These are phyloP conservation scores for Talaromyces rugulosus DNA, from an alignment of 2,329 filamentous ascomycete genomes.

Conservation along the genomic window DNA sequence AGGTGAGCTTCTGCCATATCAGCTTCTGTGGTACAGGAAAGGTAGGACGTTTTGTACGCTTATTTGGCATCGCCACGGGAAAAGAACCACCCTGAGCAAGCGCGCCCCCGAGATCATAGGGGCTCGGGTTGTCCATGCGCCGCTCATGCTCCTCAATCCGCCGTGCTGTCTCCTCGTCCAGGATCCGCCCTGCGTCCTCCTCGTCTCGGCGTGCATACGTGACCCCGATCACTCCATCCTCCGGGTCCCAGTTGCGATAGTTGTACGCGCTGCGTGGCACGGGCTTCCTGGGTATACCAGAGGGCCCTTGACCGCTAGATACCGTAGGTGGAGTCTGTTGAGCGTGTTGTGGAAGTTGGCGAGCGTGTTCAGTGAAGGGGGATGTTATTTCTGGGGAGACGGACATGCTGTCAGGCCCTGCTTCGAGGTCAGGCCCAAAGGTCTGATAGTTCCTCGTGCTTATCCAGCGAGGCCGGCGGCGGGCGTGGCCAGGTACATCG, in stretches of 20 bases:
- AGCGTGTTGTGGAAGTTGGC: too few relatives aligned
- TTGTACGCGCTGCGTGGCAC: background rate
- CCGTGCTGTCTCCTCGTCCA: slow-evolving; percentile 4
- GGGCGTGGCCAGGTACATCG: background rate
- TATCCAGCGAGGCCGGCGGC: background rate
- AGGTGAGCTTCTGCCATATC: slow-evolving; percentile 10
- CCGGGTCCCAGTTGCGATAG: background rate
- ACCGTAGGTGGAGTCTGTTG: too few relatives aligned
- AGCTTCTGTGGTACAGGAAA: slow-evolving; percentile 7
- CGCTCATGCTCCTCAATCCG: background rate
- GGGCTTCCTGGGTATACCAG: background rate
- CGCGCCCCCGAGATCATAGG: background rate
- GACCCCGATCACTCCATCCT: background rate
- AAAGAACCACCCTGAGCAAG: background rate
- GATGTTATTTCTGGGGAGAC: too few relatives aligned
- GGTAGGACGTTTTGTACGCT: background rate
- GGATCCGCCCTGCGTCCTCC: background rate
- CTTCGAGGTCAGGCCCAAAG: background rate
- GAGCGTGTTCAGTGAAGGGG: too few relatives aligned
- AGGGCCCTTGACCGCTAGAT: background rate
- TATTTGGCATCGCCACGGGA: background rate
- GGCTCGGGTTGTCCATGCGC: background rate
- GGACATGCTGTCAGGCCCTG: background rate
- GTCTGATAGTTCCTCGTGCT: background rate
- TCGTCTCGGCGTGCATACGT: background rate